phyloP scores from a whole-genome alignment of 75 land plant species.

The Sequoiadendron giganteum region DNA sequence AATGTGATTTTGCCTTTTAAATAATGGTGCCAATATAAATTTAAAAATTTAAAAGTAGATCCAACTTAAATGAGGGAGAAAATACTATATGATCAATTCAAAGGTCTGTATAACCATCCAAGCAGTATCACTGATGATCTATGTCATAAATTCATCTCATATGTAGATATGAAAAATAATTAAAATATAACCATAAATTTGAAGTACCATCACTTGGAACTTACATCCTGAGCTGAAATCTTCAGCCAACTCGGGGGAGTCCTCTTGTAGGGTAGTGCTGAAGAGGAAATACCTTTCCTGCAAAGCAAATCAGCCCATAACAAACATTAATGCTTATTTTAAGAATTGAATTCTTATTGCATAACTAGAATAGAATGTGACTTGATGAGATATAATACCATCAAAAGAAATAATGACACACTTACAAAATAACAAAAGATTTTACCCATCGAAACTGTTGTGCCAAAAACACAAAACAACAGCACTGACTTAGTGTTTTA shows the following conservation, averaged over 20 bases:
- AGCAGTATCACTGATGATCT: neutral
- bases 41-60: too few relatives aligned
- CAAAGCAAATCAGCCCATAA: neutral
- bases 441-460: too few relatives aligned
- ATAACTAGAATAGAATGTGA: neutral
- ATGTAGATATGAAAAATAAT: neutral
- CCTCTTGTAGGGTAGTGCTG: slow-evolving; percentile 95
- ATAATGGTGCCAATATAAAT: neutral
- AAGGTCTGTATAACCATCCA: neutral
- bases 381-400: too few relatives aligned
- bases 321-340: neutral
- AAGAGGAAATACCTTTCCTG: slow-evolving; percentile 96
- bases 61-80: too few relatives aligned
- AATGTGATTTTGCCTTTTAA: too few relatives aligned
- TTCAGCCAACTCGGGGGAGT: slow-evolving; percentile 90
- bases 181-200: neutral
- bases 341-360: neutral
- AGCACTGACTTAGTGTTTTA: too few relatives aligned
- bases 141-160: neutral
- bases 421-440: too few relatives aligned
- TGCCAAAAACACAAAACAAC: too few relatives aligned
- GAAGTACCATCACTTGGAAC: neutral
- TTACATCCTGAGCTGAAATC: slow-evolving; percentile 65
- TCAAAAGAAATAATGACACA: too few relatives aligned
- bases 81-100: neutral